Evolutionary conservation across 495 filamentous ascomycete genomes (phyloP).

Genomic region (Xylaria scruposa): DNA sequence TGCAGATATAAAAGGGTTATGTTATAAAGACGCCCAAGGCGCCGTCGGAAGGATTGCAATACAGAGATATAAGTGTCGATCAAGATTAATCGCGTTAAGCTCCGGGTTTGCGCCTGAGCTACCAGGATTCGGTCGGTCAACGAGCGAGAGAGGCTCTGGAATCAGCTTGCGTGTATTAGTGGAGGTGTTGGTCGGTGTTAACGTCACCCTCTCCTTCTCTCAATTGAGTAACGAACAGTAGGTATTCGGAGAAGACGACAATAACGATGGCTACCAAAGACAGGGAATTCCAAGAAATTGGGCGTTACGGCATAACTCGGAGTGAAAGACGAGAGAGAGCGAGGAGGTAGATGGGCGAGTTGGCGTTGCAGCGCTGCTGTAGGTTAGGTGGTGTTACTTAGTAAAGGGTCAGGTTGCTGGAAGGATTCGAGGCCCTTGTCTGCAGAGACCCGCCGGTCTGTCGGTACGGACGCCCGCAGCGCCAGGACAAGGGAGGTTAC

Average conservation of each 20-base stretch:
- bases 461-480: slow-evolving; percentile 24
- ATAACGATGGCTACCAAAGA: neutral
- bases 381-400: slow-evolving; percentile 11
- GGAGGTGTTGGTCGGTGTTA: neutral
- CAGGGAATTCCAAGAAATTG: neutral
- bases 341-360: neutral
- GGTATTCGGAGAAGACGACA: neutral
- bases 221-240: slow-evolving; percentile 17
- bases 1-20: slow-evolving; percentile 13
- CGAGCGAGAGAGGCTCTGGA: slow-evolving; percentile 17
- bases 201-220: neutral
- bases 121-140: neutral
- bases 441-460: slow-evolving; percentile 19
- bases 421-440: slow-evolving; percentile 32
- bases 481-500: neutral
- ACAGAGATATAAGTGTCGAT: neutral
- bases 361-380: slow-evolving; percentile 12
- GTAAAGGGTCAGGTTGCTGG: slow-evolving; percentile 24
- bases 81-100: neutral
- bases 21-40: slow-evolving; percentile 23
- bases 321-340: slow-evolving; percentile 3
- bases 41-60: neutral
- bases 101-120: neutral
- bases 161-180: slow-evolving; percentile 14
- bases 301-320: neutral